Percentiles rank a stretch among this genome's conserved stretches.
phyloP scores from a whole-genome alignment of 164 flowering plant species.

The Vitis riparia region DNA sequence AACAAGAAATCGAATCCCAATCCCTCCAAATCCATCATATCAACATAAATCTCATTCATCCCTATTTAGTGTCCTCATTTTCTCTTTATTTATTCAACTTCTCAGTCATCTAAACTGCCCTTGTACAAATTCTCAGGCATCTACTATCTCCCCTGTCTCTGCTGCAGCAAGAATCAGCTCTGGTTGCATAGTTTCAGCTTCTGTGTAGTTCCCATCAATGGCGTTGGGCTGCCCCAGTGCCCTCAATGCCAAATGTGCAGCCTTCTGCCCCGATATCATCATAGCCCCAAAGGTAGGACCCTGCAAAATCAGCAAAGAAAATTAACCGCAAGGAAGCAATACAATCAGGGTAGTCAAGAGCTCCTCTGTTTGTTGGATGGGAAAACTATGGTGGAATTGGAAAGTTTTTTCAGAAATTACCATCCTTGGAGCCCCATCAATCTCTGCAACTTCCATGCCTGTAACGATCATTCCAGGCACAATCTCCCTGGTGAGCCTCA shows the following conservation, averaged over 20 bases:
- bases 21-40: no score
- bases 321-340: no score
- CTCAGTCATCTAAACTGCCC: no score
- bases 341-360: no score
- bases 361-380: no score
- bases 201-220: conserved; percentile 43
- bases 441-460: conserved; percentile 97
- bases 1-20: no score
- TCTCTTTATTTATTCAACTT: no score
- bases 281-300: conserved; percentile 95
- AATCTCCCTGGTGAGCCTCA: conserved; percentile 78
- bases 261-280: conserved; percentile 98
- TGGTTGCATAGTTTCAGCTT: conserved; percentile 36
- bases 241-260: conserved; percentile 42
- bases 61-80: no score
- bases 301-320: conserved; percentile 20
- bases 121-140: conserved; percentile 28
- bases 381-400: no score
- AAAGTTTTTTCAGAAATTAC: conserved; percentile 8
- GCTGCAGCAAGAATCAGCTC: conserved; percentile 72
- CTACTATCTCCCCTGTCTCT: conserved; percentile 48
- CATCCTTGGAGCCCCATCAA: conserved; percentile 62
- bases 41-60: no score
- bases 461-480: conserved; percentile 98
- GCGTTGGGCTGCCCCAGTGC: conserved; percentile 73